Percentiles rank a stretch among this genome's conserved stretches.
These are phyloP conservation scores for Leccinum obscurum DNA, from an alignment of 768 basidiomycete genomes.

Conservation along the genomic window DNA sequence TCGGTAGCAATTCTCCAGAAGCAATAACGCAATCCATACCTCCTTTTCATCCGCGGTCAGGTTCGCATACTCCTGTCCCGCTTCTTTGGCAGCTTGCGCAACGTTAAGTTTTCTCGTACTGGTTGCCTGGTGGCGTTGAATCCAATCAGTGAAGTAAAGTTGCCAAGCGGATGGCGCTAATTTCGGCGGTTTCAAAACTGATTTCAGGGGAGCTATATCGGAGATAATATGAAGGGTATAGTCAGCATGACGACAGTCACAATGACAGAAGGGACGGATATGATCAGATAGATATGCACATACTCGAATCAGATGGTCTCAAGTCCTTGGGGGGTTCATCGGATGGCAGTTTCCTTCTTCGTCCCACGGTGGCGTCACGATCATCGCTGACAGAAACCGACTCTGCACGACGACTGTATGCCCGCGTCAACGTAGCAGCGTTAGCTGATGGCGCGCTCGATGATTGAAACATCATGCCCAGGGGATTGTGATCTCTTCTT, in stretches of 20 bases:
- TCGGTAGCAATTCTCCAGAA: conserved; percentile 27
- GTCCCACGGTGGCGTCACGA: conserved; percentile 72
- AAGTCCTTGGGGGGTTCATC: conserved; percentile 38
- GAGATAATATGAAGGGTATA: conserved; percentile 22
- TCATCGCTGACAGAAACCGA: conserved; percentile 62
- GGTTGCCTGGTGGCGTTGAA: conserved; percentile 79
- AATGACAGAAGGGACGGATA: conserved; percentile 27
- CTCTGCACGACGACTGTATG: conserved; percentile 68
- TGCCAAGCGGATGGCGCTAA: conserved; percentile 95
- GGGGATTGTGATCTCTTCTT: conserved; percentile 43
- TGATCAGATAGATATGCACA: conserved; percentile 35
- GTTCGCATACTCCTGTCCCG: conserved; percentile 84
- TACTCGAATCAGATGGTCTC: conserved; percentile 48
- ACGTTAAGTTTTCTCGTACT: conserved; percentile 88
- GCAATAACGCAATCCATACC: conserved; percentile 43
- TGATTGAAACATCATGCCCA: conserved; percentile 63
- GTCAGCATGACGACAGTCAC: conserved; percentile 32
- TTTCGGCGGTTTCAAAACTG: conserved; percentile 82
- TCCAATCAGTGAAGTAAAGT: conserved; percentile 94
- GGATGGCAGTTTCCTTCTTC: conserved; percentile 46
- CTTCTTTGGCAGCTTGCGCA: conserved; percentile 93
- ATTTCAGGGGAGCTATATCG: conserved; percentile 64
- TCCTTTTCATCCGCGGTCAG: conserved; percentile 81
- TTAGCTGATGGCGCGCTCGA: conserved; percentile 67
- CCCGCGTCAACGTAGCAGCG: conserved; percentile 50